Evolutionary conservation across 1,284 basidiomycete species (phyloP).

Genomic region (Apiotrichum siamense): DNA sequence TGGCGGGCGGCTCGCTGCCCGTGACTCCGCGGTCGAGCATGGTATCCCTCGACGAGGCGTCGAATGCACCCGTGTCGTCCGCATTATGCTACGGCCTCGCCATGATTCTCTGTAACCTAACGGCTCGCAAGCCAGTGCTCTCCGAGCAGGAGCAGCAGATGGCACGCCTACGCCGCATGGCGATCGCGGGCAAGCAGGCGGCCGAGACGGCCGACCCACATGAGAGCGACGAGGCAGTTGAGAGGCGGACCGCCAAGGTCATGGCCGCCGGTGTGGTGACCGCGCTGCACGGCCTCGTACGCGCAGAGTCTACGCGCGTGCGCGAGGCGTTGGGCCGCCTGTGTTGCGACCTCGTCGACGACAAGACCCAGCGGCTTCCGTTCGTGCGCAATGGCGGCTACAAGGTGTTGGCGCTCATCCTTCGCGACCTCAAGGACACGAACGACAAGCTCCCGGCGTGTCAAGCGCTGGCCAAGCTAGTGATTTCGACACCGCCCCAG

Average conservation of each 20-base stretch:
- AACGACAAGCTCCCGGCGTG: conserved; percentile 60
- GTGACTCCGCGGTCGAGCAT: conserved; percentile 48
- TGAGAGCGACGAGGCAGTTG: conserved; percentile 59
- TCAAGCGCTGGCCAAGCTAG: conserved; percentile 86
- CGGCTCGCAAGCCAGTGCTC: conserved; percentile 61
- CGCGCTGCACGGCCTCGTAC: conserved; percentile 58
- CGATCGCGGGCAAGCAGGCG: conserved; percentile 51
- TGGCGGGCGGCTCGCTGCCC: conserved; percentile 50
- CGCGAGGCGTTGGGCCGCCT: conserved; percentile 50
- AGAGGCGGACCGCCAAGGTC: conserved; percentile 52
- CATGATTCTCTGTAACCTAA: conserved; percentile 67
- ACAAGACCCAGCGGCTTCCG: conserved; percentile 66
- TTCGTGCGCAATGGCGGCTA: conserved; percentile 79
- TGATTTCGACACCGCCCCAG: conserved; percentile 82
- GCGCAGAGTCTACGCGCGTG: conserved; percentile 48
- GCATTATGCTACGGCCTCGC: conserved; percentile 68
- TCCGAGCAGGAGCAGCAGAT: conserved; percentile 75
- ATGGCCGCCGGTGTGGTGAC: conserved; percentile 56
- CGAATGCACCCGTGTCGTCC: conserved; percentile 24
- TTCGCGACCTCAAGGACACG: conserved; percentile 29
- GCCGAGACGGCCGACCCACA: conserved; percentile 27
- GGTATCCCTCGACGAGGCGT: conserved; percentile 15
- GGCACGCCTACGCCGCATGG: conserved; percentile 65
- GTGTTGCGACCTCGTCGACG: conserved; percentile 67
- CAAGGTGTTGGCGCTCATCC: conserved; percentile 62